Percentiles rank a stretch among this genome's conserved stretches.
Conservation (phyloP, 805 yeast species). For the Cyberlindnera maritima region DNA sequence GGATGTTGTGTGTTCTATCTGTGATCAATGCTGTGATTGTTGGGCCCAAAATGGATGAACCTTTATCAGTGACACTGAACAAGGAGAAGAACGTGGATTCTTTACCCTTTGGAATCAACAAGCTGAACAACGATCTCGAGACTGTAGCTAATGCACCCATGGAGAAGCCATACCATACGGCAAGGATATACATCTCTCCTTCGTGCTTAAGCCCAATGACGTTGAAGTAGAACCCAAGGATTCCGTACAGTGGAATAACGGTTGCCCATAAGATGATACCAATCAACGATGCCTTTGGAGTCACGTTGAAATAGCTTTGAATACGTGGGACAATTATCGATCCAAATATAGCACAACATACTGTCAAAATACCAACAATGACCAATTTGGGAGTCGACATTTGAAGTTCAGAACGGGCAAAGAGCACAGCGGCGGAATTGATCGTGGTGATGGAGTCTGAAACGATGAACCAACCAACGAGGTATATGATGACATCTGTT, state of each 20-base stretch:
- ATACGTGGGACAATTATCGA: constrained; percentile 55
- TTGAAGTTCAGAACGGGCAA: constrained; percentile 65
- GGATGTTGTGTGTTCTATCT: constrained; percentile 68
- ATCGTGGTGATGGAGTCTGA: constrained; percentile 77
- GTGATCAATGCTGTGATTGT: constrained; percentile 67
- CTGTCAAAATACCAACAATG: constrained; percentile 60
- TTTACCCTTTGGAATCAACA: constrained; percentile 70
- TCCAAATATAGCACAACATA: constrained; percentile 66
- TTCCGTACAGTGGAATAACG: constrained; percentile 69
- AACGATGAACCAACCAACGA: constrained; percentile 73
- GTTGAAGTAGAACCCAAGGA: constrained; percentile 57
- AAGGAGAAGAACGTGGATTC: constrained; percentile 76
- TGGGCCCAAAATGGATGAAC: constrained; percentile 75
- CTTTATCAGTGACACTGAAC: constrained; percentile 77
- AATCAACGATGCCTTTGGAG: constrained; percentile 49
- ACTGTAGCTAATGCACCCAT: constrained; percentile 72
- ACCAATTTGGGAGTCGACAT: constrained; percentile 71
- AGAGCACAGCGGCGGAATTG: constrained; percentile 73
- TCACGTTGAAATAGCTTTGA: constrained; percentile 34
- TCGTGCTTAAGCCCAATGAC: constrained; percentile 57
- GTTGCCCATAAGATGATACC: constrained; percentile 58
- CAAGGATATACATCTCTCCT: constrained; percentile 66
- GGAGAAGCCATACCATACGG: constrained; percentile 73
- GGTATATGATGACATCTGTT: constrained; percentile 62
- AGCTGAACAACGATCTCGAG: constrained; percentile 63